Percentiles rank a stretch among this genome's conserved stretches.
These are phyloP conservation scores for Aspergillus panamensis DNA, from an alignment of 495 filamentous ascomycete species.

Conservation along the genomic window DNA sequence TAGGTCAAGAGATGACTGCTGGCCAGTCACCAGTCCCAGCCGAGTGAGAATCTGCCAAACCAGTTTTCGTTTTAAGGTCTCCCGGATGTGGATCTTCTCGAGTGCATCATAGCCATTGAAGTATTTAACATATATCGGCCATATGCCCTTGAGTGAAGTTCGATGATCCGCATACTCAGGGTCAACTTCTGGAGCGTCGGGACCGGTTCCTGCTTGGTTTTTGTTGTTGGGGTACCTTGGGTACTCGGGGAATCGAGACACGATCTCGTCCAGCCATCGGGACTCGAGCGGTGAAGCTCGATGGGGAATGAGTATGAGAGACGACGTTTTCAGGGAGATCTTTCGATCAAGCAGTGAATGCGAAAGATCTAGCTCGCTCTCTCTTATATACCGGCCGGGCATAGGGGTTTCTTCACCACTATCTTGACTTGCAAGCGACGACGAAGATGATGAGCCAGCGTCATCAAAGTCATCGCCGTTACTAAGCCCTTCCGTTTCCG, in stretches of 20 bases:
- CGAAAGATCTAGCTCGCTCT: conserved; percentile 30
- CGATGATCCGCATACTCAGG: conserved; percentile 48
- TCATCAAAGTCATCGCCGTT: conserved; percentile 24
- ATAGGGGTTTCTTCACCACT: conserved; percentile 42
- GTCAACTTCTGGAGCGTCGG: conserved; percentile 27
- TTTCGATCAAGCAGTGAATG: conserved; percentile 41
- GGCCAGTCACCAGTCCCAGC: conserved; percentile 34
- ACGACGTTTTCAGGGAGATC: conserved; percentile 37
- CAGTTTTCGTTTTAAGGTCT: conserved; percentile 80
- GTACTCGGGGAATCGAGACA: conserved; percentile 49
- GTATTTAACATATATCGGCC: conserved; percentile 64
- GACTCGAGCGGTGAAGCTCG: conserved; percentile 60
- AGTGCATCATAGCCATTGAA: conserved; percentile 85
- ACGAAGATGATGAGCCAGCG: conserved; percentile 38
- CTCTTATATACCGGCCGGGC: conserved; percentile 29
- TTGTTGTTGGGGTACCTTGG: conserved; percentile 10
- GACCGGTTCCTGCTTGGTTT: conserved; percentile 14
- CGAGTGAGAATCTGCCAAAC: conserved; percentile 62
- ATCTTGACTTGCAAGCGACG: conserved; percentile 39
- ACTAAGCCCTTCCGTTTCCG: background rate
- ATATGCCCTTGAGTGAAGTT: conserved; percentile 49
- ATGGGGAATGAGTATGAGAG: conserved; percentile 51
- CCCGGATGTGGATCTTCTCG: conserved; percentile 77
- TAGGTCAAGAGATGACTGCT: conserved; percentile 29
- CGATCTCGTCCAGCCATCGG: conserved; percentile 70